Evolutionary conservation across 768 basidiomycete genomes (phyloP).

Genomic region (Rhodotorula diobovata): DNA sequence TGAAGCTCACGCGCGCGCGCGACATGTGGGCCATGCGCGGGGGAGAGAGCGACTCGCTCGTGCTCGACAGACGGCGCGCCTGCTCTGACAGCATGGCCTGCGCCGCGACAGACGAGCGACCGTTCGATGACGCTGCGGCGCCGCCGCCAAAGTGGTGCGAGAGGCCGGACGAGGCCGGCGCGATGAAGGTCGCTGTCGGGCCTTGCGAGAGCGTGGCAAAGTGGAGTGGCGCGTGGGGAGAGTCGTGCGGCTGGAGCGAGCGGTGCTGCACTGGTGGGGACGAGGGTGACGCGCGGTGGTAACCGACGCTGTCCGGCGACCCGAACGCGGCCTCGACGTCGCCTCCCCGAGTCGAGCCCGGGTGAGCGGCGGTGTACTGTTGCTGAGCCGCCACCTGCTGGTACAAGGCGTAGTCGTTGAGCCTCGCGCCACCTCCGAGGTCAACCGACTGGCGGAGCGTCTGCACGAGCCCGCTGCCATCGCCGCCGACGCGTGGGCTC

Average conservation of each 20-base stretch:
- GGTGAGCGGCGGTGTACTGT: slow-evolving; percentile 11
- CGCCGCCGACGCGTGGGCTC: background rate
- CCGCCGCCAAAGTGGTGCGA: slow-evolving; percentile 20
- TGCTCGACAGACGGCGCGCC: slow-evolving; percentile 33
- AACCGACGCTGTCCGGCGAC: slow-evolving; percentile 30
- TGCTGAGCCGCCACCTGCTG: background rate
- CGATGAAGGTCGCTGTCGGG: slow-evolving; percentile 12
- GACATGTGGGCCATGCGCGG: background rate
- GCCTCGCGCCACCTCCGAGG: background rate
- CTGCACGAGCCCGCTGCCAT: slow-evolving; percentile 10
- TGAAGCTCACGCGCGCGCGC: slow-evolving; percentile 6
- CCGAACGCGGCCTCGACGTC: slow-evolving; percentile 30
- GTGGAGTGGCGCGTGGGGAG: slow-evolving; percentile 17
- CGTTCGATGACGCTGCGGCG: background rate
- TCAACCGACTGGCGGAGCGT: slow-evolving; percentile 24
- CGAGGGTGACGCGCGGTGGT: slow-evolving; percentile 15
- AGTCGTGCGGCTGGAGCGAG: background rate
- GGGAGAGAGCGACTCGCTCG: slow-evolving; percentile 31
- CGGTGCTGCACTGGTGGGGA: slow-evolving; percentile 18
- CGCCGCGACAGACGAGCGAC: slow-evolving; percentile 23
- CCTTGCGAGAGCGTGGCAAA: slow-evolving; percentile 21
- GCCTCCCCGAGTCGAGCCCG: slow-evolving; percentile 30
- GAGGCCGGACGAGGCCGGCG: slow-evolving; percentile 18
- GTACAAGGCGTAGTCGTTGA: background rate
- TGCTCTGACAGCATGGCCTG: slow-evolving; percentile 35